These are phyloP conservation scores for Lachnum nothofagi DNA, from an alignment of 2,329 filamentous ascomycete genomes.

Conservation along the genomic window DNA sequence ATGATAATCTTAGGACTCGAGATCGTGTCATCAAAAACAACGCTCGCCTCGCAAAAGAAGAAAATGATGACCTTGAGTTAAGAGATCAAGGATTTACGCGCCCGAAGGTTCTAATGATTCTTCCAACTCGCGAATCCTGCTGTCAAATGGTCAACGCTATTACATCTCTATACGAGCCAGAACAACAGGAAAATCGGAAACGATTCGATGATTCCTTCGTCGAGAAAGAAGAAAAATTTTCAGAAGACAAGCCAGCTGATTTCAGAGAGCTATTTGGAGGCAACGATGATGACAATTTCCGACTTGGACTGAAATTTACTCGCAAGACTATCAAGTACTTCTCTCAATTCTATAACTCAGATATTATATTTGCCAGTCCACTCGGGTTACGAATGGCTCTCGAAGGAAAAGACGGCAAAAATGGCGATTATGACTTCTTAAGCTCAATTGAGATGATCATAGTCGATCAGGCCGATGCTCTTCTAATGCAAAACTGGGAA, in stretches of 20 bases:
- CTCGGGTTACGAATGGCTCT: conserved; percentile 87
- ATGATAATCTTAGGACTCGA: conserved; percentile 55
- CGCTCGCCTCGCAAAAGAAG: conserved; percentile 64
- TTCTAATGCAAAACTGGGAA: conserved; percentile 98
- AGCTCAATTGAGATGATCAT: conserved; percentile 89
- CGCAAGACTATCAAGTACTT: conserved; percentile 94
- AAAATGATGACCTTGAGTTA: conserved; percentile 63
- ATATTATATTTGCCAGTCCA: conserved; percentile 88
- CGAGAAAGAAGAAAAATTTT: conserved; percentile 62
- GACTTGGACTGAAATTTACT: conserved; percentile 93
- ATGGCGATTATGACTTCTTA: conserved; percentile 80
- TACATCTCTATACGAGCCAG: conserved; percentile 68
- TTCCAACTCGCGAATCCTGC: conserved; percentile 84
- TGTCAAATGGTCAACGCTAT: conserved; percentile 74
- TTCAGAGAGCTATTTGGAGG: conserved; percentile 86
- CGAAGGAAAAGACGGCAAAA: conserved; percentile 64
- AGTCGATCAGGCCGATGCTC: conserved; percentile 84
- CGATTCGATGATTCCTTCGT: conserved; percentile 82
- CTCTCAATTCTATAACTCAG: conserved; percentile 90
- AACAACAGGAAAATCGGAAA: conserved; percentile 92
- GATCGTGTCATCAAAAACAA: conserved; percentile 93
- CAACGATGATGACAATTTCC: conserved; percentile 96
- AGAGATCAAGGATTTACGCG: conserved; percentile 94
- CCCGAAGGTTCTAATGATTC: conserved; percentile 84
- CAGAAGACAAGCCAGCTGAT: conserved; percentile 73